Evolutionary conservation across 1,284 basidiomycete genomes (phyloP), one percentile per base, ranked within the genome.

Genomic region (Apiotrichum mycotoxinovorans): DNA sequence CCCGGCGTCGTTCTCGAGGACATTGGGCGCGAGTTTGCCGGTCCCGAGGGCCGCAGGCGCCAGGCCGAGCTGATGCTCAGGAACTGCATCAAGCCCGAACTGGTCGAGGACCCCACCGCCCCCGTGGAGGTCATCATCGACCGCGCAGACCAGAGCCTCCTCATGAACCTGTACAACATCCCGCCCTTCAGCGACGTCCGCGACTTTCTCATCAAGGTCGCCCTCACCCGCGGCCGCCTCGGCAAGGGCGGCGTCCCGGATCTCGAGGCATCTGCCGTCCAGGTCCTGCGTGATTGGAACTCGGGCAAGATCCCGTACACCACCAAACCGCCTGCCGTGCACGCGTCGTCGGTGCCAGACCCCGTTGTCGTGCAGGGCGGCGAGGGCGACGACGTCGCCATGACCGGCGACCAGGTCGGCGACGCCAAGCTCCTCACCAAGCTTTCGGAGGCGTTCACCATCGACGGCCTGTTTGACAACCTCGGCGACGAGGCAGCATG

Each of bases 271-370:
- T 84, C 91, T 0, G 92, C 93, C 0, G 85, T 90, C 30, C 85
- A 87, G 17, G 83, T 98, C n/a, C 77, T 98, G 4, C 84, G 83
- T 47, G 95, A 98, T 73, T 98, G 95, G 94, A 98, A 98, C 71
- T 85, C 90, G 62, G 92, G 97, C 68, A 93, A 92, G 71, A 97
- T 98, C 26, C 87, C 88, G 0, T 98, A 91, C 78, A 89, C 83
- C 77, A 90, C 91, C 1, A 74, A 80, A 1, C 90, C 93, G 2
- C 94, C 95, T 0, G 70, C 79, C 3, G 72, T 89, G 3, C 91
- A 92, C 69, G 64, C 65, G 10, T 65, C 66, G 17, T 44, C 58
- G 2, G 49, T 52, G 10, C 57, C 57, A 1, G 47, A 40, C n/a
- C 48, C 57, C 10, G 54, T 50, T 1, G 61, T 56, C 20, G 63